A percentile compares a stretch with the other conserved stretches of the same genome.
phyloP scores from a whole-genome alignment of 331 rosid species.

The Pyrus hybrid region DNA sequence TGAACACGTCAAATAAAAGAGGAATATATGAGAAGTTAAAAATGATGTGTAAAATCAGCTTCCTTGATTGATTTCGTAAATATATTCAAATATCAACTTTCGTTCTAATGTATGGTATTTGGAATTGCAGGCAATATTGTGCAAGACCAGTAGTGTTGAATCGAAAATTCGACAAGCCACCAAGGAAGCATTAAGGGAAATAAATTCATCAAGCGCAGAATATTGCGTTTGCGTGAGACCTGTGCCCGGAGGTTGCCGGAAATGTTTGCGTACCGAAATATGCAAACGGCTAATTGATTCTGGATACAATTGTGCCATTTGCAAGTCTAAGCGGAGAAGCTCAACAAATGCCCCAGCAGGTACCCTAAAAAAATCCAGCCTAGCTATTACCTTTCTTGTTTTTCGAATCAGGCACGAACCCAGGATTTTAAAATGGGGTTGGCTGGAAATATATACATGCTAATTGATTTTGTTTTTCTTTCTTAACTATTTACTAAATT shows the following conservation, averaged over 20 bases:
- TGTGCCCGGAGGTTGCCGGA: conserved; percentile 44
- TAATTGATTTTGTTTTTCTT: no score
- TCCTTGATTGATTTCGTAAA: background rate
- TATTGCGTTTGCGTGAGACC: conserved; percentile 39
- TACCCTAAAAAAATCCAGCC: background rate
- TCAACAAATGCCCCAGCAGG: conserved; percentile 54
- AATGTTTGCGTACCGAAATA: conserved; percentile 48
- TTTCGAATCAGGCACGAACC: background rate
- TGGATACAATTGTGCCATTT: conserved; percentile 52
- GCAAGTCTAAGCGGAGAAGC: conserved; percentile 66
- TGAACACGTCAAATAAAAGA: no score
- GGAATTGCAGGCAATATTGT: conserved; percentile 38
- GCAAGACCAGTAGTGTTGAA: conserved; percentile 43
- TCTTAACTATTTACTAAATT: background rate
- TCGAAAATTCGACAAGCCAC: conserved; percentile 48
- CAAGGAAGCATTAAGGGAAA: conserved; percentile 38
- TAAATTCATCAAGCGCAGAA: background rate
- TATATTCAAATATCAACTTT: background rate
- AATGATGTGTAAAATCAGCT: no score
- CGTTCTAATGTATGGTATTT: background rate
- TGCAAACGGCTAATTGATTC: conserved; percentile 34
- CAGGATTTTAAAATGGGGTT: no score
- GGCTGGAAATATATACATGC: no score
- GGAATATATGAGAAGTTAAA: no score
- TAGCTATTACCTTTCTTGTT: background rate